These are phyloP conservation scores for Globisporangium camurandrum DNA, from an alignment of 352 stramenopile species.

Conservation along the genomic window DNA sequence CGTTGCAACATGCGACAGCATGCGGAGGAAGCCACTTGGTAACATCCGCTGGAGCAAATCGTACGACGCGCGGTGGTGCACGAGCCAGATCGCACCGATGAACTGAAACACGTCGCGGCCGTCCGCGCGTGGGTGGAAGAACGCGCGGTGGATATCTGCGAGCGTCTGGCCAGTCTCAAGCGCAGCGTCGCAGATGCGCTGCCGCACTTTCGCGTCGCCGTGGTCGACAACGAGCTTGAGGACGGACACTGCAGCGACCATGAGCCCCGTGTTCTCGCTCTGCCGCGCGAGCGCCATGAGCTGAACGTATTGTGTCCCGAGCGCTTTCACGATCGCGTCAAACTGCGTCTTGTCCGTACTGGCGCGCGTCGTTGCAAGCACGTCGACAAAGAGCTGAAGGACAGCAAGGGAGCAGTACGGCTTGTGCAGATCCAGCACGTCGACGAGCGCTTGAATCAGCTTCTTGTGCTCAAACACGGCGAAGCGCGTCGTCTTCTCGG, in stretches of 20 bases:
- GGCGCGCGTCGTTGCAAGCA: conserved; percentile 43
- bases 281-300: conserved; percentile 47
- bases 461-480: conserved; percentile 63
- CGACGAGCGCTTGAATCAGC: conserved; percentile 43
- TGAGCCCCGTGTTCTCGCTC: conserved; percentile 42
- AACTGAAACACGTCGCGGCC: conserved; percentile 68
- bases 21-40: conserved; percentile 67
- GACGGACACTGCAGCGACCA: conserved; percentile 44
- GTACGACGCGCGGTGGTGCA: conserved; percentile 65
- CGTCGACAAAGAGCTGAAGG: conserved; percentile 59
- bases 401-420: conserved; percentile 42
- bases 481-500: conserved; percentile 49
- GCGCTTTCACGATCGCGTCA: conserved; percentile 51
- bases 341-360: conserved; percentile 78
- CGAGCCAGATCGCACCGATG: conserved; percentile 68
- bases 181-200: conserved; percentile 65
- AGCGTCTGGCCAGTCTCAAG: conserved; percentile 55
- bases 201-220: conserved; percentile 41
- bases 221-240: conserved; percentile 71
- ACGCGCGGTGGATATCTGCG: conserved; percentile 50
- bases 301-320: conserved; percentile 37
- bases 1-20: conserved; percentile 51
- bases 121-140: conserved; percentile 52
- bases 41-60: conserved; percentile 59
- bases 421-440: conserved; percentile 40